Evolutionary conservation across 2,329 filamentous ascomycete genomes (phyloP).

Genomic region (Sclerotinia sclerotiorum): DNA sequence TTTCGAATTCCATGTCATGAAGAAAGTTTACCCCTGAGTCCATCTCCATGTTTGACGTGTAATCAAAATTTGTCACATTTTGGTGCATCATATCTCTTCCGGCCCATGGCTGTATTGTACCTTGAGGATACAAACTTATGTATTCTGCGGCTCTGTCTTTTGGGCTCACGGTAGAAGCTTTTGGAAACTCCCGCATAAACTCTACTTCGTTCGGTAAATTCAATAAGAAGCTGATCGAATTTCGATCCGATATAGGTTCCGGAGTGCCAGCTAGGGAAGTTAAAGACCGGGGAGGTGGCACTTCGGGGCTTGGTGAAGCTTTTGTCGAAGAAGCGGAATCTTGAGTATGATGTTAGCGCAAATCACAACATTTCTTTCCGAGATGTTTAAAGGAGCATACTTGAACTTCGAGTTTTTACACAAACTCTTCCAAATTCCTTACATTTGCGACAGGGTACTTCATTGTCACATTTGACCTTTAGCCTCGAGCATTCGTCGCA

Average conservation of each 20-base stretch:
- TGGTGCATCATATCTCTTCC: slow-evolving; percentile 1
- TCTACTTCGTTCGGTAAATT: slow-evolving; percentile 37
- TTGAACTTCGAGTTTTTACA: slow-evolving; percentile 35
- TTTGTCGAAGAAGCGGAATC: slow-evolving; percentile 16
- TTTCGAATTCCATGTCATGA: slow-evolving; percentile 35
- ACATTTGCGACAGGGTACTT: slow-evolving; percentile 40
- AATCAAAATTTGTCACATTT: slow-evolving; percentile 12
- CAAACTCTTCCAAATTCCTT: slow-evolving; percentile 39
- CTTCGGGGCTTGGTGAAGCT: slow-evolving; percentile 33
- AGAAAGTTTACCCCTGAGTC: slow-evolving; percentile 31
- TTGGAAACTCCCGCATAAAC: slow-evolving; percentile 38
- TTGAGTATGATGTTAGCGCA: slow-evolving; percentile 14
- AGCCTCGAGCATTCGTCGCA: slow-evolving; percentile 41
- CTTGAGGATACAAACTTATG: slow-evolving; percentile 23
- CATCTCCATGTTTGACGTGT: slow-evolving; percentile 28
- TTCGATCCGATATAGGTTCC: slow-evolving; percentile 37
- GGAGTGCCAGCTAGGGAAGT: slow-evolving; percentile 31
- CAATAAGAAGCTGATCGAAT: slow-evolving; percentile 40
- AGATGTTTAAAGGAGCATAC: slow-evolving; percentile 18
- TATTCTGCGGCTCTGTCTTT: slow-evolving; percentile 20
- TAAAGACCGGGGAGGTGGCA: slow-evolving; percentile 20
- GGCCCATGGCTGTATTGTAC: slow-evolving; percentile 24
- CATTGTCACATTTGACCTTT: slow-evolving; percentile 41
- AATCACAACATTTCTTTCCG: slow-evolving; percentile 9
- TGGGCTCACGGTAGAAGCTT: slow-evolving; percentile 34